Conservation (phyloP, 176 grass and related monocot species). For the Oryza glaberrima region DNA sequence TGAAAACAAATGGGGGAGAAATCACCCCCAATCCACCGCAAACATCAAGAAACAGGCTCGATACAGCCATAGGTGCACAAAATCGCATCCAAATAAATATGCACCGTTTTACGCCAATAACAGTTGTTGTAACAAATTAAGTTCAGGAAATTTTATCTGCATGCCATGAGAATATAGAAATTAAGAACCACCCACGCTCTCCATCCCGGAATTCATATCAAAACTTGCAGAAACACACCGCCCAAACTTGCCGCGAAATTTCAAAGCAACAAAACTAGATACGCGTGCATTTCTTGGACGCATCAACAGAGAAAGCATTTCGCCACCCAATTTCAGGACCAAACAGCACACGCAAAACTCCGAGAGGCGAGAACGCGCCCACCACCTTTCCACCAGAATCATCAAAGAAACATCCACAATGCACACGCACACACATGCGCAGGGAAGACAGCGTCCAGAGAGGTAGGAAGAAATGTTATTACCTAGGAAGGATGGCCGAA, state of each 20-base stretch:
- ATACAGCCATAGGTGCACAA: slow-evolving; percentile 13
- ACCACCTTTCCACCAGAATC: neutral
- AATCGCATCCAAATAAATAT: neutral
- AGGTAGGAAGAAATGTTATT: neutral
- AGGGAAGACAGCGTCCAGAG: neutral
- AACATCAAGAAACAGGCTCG: slow-evolving; percentile 19
- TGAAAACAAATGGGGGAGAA: slow-evolving; percentile 21
- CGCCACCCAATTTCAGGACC: neutral
- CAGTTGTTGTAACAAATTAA: neutral
- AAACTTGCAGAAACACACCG: slow-evolving; percentile 1
- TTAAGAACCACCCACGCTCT: neutral
- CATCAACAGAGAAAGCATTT: neutral
- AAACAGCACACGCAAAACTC: neutral
- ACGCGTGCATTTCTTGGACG: neutral
- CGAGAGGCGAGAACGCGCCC: neutral
- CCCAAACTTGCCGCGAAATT: neutral
- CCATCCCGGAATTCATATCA: neutral
- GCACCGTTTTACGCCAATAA: neutral
- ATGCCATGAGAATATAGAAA: neutral
- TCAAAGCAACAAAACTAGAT: neutral
- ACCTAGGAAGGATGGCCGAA: slow-evolving; percentile 17
- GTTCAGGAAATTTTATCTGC: neutral
- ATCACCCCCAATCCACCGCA: neutral
- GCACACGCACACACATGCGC: neutral
- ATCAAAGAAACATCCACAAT: neutral